phyloP scores from a whole-genome alignment of 2,329 filamentous ascomycete species.

The Fusarium irregulare region DNA sequence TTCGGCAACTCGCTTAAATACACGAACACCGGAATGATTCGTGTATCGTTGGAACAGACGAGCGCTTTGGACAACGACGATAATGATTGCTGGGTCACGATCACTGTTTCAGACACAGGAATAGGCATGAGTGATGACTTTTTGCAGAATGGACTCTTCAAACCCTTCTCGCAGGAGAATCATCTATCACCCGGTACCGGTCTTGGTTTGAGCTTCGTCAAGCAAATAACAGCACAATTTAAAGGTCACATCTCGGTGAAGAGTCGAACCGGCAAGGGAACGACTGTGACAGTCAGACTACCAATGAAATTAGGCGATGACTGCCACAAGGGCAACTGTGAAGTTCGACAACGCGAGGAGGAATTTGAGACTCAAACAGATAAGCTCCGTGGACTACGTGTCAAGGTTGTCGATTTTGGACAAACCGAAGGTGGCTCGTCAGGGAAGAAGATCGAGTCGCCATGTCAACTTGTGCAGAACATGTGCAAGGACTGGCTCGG shows the following conservation, averaged over 20 bases:
- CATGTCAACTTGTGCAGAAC: constrained; percentile 16
- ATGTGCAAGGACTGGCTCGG: constrained; percentile 25
- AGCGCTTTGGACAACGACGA: not conserved
- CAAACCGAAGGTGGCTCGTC: not conserved
- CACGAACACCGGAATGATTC: constrained; percentile 54
- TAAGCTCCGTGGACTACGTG: constrained; percentile 48
- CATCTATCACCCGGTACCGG: constrained; percentile 69
- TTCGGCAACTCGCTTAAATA: constrained; percentile 73
- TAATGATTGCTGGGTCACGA: constrained; percentile 36
- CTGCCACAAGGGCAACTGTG: not conserved
- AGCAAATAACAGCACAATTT: constrained; percentile 67
- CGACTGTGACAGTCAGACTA: constrained; percentile 50
- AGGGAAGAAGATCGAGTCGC: not conserved
- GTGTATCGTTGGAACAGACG: constrained; percentile 45
- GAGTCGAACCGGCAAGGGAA: constrained; percentile 55
- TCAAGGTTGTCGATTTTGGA: constrained; percentile 26
- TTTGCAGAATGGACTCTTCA: constrained; percentile 68
- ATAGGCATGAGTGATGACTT: constrained; percentile 73
- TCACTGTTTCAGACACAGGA: constrained; percentile 72
- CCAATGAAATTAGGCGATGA: constrained; percentile 40
- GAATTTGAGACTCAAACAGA: constrained; percentile 46
- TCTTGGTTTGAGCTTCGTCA: constrained; percentile 73
- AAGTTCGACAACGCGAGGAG: constrained; percentile 32
- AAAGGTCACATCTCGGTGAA: constrained; percentile 69
- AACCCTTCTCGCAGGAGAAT: constrained; percentile 74